phyloP scores from a whole-genome alignment of 129 eudicot species.

The Logfia minima region DNA sequence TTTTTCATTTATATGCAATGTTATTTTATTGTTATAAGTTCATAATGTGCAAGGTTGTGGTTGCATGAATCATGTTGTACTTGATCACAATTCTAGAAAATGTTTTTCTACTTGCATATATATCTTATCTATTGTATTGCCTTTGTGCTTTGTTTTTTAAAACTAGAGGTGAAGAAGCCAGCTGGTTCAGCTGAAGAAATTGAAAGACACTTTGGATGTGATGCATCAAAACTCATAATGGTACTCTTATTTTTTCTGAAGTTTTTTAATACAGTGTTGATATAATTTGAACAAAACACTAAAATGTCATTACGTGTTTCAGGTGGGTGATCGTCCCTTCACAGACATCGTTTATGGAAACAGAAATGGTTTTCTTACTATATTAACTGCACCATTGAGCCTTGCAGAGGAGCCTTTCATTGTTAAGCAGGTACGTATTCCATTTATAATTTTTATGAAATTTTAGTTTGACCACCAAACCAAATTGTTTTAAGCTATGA shows the following conservation, averaged over 20 bases:
- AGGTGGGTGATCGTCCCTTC: constrained; percentile 95
- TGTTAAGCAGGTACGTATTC: constrained; percentile 65
- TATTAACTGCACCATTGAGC: constrained; percentile 80
- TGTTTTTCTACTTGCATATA: background rate
- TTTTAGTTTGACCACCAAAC: background rate
- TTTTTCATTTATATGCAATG: background rate
- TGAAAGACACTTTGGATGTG: constrained; percentile 75
- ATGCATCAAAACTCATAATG: constrained; percentile 70
- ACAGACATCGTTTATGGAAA: constrained; percentile 88
- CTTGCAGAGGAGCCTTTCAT: constrained; percentile 75
- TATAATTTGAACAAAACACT: constrained; percentile 2
- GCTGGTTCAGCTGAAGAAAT: constrained; percentile 88
- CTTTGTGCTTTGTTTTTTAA: constrained; percentile 23
- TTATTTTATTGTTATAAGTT: background rate
- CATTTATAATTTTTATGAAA: background rate
- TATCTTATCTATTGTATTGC: background rate
- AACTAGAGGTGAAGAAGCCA: constrained; percentile 62
- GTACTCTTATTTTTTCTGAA: constrained; percentile 28
- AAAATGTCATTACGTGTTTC: constrained; percentile 21
- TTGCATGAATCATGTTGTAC: background rate
- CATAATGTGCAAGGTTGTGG: background rate
- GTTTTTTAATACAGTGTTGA: background rate
- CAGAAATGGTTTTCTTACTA: constrained; percentile 84
- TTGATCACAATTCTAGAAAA: background rate
- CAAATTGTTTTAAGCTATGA: background rate